These are phyloP conservation scores for Alternaria conjuncta DNA, from an alignment of 2,329 filamentous ascomycete genomes.

Conservation along the genomic window DNA sequence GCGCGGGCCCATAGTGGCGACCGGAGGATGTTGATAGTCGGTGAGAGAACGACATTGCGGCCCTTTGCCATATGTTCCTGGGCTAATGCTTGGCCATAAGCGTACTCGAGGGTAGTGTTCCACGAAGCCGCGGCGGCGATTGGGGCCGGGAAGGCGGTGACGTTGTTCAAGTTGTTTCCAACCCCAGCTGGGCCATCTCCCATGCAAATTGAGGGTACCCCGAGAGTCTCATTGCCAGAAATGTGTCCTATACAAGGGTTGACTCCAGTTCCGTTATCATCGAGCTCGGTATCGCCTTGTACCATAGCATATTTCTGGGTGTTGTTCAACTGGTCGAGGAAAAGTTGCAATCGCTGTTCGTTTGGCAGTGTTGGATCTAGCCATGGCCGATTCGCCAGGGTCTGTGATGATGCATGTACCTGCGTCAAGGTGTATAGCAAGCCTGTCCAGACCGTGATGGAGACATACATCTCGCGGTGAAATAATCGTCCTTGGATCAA, in stretches of 20 bases:
- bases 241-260: constrained; percentile 7
- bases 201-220: constrained; percentile 6
- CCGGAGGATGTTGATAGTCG: constrained; percentile 35
- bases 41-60: constrained; percentile 5
- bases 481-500: neutral
- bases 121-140: neutral
- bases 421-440: neutral
- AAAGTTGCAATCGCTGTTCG: neutral
- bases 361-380: neutral
- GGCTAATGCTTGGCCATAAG: constrained; percentile 1
- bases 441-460: neutral
- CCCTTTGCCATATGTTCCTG: constrained; percentile 1
- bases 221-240: neutral
- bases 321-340: constrained; percentile 1
- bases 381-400: neutral
- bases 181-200: constrained; percentile 6
- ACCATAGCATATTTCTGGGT: constrained; percentile 8
- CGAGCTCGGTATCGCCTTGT: constrained; percentile 4
- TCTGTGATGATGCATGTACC: neutral
- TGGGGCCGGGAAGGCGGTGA: neutral
- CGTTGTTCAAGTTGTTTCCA: constrained; percentile 1
- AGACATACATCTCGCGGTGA: neutral
- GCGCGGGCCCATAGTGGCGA: constrained; percentile 13
- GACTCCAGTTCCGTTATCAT: constrained; percentile 1
- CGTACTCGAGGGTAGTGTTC: neutral